Conservation (phyloP, 148 eudicot species). For the Vaccinium myrtillus region DNA sequence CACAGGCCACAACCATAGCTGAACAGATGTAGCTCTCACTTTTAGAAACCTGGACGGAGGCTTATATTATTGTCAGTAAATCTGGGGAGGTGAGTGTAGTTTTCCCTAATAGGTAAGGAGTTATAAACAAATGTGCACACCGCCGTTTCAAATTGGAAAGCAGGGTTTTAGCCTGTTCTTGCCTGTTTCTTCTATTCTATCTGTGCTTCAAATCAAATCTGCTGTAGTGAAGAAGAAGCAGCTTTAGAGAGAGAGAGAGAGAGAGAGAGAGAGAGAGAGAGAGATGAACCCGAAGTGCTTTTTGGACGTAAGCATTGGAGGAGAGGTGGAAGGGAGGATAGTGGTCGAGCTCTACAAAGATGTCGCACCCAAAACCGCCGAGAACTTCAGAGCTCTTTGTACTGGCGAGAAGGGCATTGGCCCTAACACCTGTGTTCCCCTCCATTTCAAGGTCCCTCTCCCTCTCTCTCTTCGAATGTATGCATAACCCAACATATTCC, state of each 20-base stretch:
- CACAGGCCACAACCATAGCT: background rate
- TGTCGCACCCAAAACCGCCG: constrained; percentile 75
- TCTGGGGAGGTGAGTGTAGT: background rate
- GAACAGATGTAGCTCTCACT: background rate
- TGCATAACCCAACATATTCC: background rate
- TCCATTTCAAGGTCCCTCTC: constrained; percentile 59
- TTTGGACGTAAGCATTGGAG: constrained; percentile 75
- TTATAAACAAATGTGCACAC: background rate
- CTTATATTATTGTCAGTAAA: background rate
- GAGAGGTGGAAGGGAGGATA: constrained; percentile 70
- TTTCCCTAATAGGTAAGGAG: background rate
- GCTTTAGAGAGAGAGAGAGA: background rate
- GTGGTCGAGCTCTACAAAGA: constrained; percentile 61
- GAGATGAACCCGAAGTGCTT: constrained; percentile 52
- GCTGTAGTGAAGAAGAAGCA: too few species aligned
- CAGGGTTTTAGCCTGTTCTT: background rate
- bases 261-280: constrained; percentile 18
- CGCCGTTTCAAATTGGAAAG: background rate
- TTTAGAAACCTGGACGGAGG: background rate
- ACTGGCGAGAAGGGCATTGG: constrained; percentile 76
- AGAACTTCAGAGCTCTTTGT: constrained; percentile 87
- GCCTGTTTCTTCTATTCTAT: background rate
- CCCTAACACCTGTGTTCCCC: constrained; percentile 48
- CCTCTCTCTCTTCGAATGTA: background rate
- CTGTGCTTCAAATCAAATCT: background rate